Percentiles rank a stretch among this genome's conserved stretches.
These are phyloP conservation scores for Marasmius sp. DNA, from an alignment of 1,284 basidiomycete species.

Conservation along the genomic window DNA sequence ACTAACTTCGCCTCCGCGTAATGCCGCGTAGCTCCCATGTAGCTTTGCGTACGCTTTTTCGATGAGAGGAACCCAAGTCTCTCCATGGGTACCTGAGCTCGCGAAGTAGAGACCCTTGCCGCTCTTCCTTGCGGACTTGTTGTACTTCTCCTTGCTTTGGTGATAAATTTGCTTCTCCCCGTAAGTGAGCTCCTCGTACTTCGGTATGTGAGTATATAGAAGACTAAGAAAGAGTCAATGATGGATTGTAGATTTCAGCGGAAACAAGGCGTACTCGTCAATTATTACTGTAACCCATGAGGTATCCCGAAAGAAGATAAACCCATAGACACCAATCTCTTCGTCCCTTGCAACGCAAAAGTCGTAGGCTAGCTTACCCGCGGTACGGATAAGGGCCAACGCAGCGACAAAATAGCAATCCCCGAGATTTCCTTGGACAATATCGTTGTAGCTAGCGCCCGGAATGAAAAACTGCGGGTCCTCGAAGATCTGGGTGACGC, in stretches of 20 bases:
- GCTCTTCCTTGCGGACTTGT: constrained; percentile 23
- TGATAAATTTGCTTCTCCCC: constrained; percentile 24
- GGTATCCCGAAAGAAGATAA: constrained; percentile 36
- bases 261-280: constrained; percentile 29
- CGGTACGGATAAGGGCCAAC: constrained; percentile 33
- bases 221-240: constrained; percentile 17
- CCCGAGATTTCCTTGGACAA: constrained; percentile 36
- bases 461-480: constrained; percentile 36
- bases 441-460: constrained; percentile 31
- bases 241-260: not conserved
- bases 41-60: constrained; percentile 58
- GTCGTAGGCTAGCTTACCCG: constrained; percentile 36
- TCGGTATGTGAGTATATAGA: constrained; percentile 25
- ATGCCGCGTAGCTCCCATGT: constrained; percentile 43
- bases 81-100: constrained; percentile 22
- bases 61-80: constrained; percentile 41
- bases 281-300: constrained; percentile 35
- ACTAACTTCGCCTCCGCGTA: constrained; percentile 36
- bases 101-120: constrained; percentile 28
- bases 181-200: constrained; percentile 23
- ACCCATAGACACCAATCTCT: constrained; percentile 38
- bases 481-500: constrained; percentile 38
- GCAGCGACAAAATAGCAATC: constrained; percentile 44
- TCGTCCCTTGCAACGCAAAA: constrained; percentile 43
- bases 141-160: constrained; percentile 24